These are phyloP conservation scores for Lactuca saligna DNA, from an alignment of 129 eudicot genomes.

Conservation along the genomic window DNA sequence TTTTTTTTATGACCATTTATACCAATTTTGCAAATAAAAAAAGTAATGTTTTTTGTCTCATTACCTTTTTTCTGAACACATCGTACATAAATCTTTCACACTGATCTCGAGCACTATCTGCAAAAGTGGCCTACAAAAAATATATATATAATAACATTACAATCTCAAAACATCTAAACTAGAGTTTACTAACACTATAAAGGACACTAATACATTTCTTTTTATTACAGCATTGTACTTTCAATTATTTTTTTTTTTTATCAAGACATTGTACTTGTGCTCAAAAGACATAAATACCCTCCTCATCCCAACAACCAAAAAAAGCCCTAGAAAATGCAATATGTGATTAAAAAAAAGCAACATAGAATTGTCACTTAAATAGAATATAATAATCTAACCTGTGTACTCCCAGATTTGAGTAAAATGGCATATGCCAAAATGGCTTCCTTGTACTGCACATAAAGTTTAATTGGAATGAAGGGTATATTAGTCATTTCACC, in stretches of 20 bases:
- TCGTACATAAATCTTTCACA: slow-evolving; percentile 79
- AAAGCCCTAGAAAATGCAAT: too few relatives aligned
- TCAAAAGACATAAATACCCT: too few relatives aligned
- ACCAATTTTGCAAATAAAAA: not conserved
- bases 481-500: slow-evolving; percentile 8
- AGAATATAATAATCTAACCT: slow-evolving; percentile 43
- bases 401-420: slow-evolving; percentile 54
- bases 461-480: slow-evolving; percentile 20
- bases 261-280: not conserved
- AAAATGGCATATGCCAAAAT: slow-evolving; percentile 77
- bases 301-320: too few relatives aligned
- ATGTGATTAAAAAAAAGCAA: not conserved
- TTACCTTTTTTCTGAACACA: slow-evolving; percentile 70
- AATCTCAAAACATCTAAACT: slow-evolving; percentile 1
- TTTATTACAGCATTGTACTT: not conserved
- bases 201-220: not conserved
- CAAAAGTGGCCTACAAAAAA: slow-evolving; percentile 51
- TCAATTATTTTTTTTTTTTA: not conserved
- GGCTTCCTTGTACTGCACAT: slow-evolving; percentile 89
- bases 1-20: too few relatives aligned
- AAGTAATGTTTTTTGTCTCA: not conserved
- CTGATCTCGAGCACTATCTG: slow-evolving; percentile 49
- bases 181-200: not conserved
- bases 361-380: not conserved
- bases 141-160: not conserved